phyloP scores from a whole-genome alignment of 108 stramenopile species.

The Pseudonitzschia multiseries region DNA sequence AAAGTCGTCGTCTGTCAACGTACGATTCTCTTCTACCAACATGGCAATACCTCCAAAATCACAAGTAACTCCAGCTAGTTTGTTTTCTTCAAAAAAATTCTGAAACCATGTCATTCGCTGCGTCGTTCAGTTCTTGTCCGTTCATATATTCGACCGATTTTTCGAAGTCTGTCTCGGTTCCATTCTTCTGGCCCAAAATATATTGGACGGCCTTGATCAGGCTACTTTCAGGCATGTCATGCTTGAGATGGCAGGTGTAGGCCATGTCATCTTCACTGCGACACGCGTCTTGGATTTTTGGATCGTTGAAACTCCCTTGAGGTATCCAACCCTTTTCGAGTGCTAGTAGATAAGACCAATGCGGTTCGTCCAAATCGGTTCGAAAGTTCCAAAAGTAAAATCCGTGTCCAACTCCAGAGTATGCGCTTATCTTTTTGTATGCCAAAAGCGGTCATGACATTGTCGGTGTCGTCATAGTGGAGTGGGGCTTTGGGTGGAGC shows the following conservation, averaged over 20 bases:
- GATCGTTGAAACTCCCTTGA: constrained; percentile 60
- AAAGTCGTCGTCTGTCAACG: constrained; percentile 47
- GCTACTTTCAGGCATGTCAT: constrained; percentile 43
- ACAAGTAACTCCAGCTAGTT: constrained; percentile 67
- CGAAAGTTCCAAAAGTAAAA: constrained; percentile 94
- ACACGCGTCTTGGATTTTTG: constrained; percentile 61
- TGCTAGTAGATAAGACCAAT: constrained; percentile 83
- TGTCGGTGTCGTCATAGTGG: constrained; percentile 71
- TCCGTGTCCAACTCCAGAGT: constrained; percentile 82
- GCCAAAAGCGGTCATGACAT: constrained; percentile 78
- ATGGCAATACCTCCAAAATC: constrained; percentile 85
- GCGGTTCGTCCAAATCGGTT: constrained; percentile 84
- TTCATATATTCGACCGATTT: constrained; percentile 38
- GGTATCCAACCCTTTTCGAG: constrained; percentile 82
- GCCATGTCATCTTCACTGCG: constrained; percentile 50
- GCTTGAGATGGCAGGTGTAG: constrained; percentile 60
- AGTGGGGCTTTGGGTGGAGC: constrained; percentile 69
- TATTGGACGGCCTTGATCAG: constrained; percentile 52
- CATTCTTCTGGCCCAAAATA: constrained; percentile 38
- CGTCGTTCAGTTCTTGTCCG: constrained; percentile 54
- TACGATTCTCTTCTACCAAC: constrained; percentile 54
- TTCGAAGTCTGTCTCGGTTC: constrained; percentile 20
- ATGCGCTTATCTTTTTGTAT: constrained; percentile 80
- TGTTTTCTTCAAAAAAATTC: constrained; percentile 60
- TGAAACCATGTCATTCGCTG: constrained; percentile 48